Conservation (phyloP, 805 yeast species). For the Candida sanyiensis region DNA sequence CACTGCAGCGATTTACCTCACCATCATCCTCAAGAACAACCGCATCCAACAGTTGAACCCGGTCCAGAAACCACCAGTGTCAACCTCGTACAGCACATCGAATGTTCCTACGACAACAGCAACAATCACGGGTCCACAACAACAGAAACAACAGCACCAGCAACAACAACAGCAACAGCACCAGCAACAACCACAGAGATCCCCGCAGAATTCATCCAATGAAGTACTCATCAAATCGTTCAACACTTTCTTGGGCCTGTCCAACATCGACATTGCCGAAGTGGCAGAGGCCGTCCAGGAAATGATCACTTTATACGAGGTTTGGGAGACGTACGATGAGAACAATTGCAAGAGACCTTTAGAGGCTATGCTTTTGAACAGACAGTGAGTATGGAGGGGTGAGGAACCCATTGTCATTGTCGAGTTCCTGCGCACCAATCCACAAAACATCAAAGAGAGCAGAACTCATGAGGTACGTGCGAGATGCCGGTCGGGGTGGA, state of each 20-base stretch:
- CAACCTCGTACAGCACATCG: background rate
- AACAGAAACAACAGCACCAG: slow-evolving; percentile 8
- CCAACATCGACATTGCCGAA: slow-evolving; percentile 72
- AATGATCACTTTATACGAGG: slow-evolving; percentile 69
- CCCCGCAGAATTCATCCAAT: slow-evolving; percentile 11
- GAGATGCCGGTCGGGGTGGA: too few relatives aligned
- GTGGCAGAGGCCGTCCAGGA: slow-evolving; percentile 83
- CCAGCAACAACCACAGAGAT: slow-evolving; percentile 32
- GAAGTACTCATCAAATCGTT: slow-evolving; percentile 45
- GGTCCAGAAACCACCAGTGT: background rate
- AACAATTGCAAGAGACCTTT: slow-evolving; percentile 21
- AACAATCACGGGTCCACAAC: background rate
- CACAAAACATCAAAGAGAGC: too few relatives aligned
- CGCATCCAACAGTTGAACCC: slow-evolving; percentile 16
- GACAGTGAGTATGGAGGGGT: too few relatives aligned
- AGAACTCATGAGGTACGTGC: too few relatives aligned
- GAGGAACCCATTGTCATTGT: too few relatives aligned
- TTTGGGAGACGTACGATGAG: slow-evolving; percentile 86
- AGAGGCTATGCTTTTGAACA: slow-evolving; percentile 19
- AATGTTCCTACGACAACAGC: background rate
- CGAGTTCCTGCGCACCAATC: too few relatives aligned
- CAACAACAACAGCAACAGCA: slow-evolving; percentile 22
- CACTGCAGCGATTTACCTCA: slow-evolving; percentile 71
- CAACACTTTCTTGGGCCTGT: slow-evolving; percentile 62
- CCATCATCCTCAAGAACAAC: slow-evolving; percentile 50